Evolutionary conservation across 176 grass and related monocot genomes (phyloP).

Genomic region (Cymbopogon citratus): DNA sequence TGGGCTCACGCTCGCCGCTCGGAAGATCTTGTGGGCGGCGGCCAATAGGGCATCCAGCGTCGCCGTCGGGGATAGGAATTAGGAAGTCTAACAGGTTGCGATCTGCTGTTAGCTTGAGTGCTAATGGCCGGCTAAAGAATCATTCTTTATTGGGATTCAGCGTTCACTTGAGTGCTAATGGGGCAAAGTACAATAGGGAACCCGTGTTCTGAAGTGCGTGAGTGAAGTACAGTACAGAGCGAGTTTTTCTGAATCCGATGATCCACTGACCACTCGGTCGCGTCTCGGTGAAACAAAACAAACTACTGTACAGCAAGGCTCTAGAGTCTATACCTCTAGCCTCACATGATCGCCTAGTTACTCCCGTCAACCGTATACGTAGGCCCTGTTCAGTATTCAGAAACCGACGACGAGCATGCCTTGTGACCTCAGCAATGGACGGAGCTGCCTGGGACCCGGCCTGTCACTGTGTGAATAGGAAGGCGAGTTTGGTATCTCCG

Average conservation of each 20-base stretch:
- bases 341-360: not conserved
- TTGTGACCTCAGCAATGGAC: slow-evolving; percentile 5
- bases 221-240: no score
- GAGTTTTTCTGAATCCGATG: not conserved
- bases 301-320: not conserved
- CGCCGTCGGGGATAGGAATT: no score
- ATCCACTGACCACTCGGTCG: not conserved
- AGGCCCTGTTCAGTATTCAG: not conserved
- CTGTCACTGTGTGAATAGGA: not conserved
- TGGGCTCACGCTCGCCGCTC: no score
- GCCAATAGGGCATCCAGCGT: no score
- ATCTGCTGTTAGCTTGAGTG: no score
- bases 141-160: no score
- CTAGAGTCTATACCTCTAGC: no score
- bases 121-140: no score
- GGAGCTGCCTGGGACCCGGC: not conserved
- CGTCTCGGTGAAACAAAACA: not conserved
- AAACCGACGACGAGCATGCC: not conserved
- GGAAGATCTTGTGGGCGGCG: no score
- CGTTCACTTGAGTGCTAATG: no score
- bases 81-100: no score
- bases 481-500: slow-evolving; percentile 18
- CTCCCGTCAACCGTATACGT: not conserved
- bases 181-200: not conserved
- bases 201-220: not conserved